A percentile compares a stretch with the other conserved stretches of the same genome.
These are phyloP conservation scores for Aspergillus chevalieri DNA, from an alignment of 2,329 filamentous ascomycete genomes.

Conservation along the genomic window DNA sequence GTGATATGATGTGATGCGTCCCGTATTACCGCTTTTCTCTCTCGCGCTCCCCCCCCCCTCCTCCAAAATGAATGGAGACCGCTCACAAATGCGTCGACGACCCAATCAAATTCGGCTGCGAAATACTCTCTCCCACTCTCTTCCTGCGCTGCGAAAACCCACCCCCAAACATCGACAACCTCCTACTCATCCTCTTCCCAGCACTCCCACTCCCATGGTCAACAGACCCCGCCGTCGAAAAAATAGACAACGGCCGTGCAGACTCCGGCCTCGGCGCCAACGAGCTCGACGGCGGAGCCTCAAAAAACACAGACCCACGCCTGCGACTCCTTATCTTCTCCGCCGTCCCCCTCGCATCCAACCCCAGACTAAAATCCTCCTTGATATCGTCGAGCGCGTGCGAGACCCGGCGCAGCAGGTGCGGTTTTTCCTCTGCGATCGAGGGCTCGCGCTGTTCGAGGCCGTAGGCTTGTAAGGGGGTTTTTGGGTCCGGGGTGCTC, in stretches of 20 bases:
- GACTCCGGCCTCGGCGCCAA: neutral
- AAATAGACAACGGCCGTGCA: slow-evolving; percentile 20
- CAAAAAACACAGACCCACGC: slow-evolving; percentile 19
- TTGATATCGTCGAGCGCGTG: slow-evolving; percentile 31
- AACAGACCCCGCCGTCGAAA: slow-evolving; percentile 9
- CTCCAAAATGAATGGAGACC: neutral
- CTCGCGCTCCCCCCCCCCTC: no score
- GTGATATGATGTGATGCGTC: neutral
- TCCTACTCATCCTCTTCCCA: slow-evolving; percentile 18
- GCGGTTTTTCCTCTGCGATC: slow-evolving; percentile 20
- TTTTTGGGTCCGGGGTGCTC: slow-evolving; percentile 19
- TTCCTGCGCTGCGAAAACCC: slow-evolving; percentile 3
- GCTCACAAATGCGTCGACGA: slow-evolving; percentile 22
- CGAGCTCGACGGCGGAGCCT: slow-evolving; percentile 2
- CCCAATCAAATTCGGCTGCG: slow-evolving; percentile 29
- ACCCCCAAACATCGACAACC: slow-evolving; percentile 19
- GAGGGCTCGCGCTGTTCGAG: slow-evolving; percentile 29
- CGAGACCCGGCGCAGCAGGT: slow-evolving; percentile 27
- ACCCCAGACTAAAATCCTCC: slow-evolving; percentile 24
- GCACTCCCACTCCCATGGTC: slow-evolving; percentile 10
- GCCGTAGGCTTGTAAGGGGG: slow-evolving; percentile 28
- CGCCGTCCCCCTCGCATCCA: slow-evolving; percentile 16
- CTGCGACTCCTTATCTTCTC: slow-evolving; percentile 15
- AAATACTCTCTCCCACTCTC: slow-evolving; percentile 21
- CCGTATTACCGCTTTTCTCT: no score